Base-by-base conservation (phyloP, 345 rosid genomes). In the Stellera chamaejasme region DNA sequence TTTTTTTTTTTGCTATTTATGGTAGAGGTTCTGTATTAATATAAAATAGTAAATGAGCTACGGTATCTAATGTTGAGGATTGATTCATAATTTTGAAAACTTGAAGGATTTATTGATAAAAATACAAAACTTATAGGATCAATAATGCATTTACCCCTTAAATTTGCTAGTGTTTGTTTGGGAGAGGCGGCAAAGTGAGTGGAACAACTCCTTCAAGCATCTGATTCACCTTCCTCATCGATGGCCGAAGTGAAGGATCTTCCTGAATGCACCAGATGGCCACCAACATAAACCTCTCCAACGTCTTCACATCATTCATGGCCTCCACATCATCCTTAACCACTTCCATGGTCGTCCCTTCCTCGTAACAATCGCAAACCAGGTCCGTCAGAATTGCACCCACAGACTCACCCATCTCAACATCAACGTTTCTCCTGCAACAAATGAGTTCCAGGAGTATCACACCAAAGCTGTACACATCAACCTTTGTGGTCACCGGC, bases 231-330 rank as follows among this genome's bases (percentile, higher is more conserved):
- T 32, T 66, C 28, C 72, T 36, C 77, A 76, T 76, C 14, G 68
- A 56, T 5, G 80, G 80, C 54, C 80, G 62, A 10, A 63, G 52
- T 45, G 23, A 0, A 39, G 66, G 71, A 3, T 76, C 80, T 27
- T 76, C 80, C 51, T 76, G 80, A 28, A 72, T 72, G 2, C 80
- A 76, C 80, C 80, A 76, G 16, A 76, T 45, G 19, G 77, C 77
- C 60, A 66, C 70, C 60, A 53, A 61, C 23, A 74, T n/a, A 4
- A 72, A 56, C 6, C 48, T 67, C 13, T 69, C 50, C 2, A 77
- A 27, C 44, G 52, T 50, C 3, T 42, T 44, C 5, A 26, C 64
- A 2, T 63, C 65, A 43, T 61, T 60, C 6, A 66, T 36, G 23
- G 71, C 52, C 1, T 61, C 57, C 28, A 41, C n/a, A 50, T 66